Evolutionary conservation across 495 filamentous ascomycete genomes (phyloP), one percentile per base, ranked within the genome.

Genomic region (Xylaria nigripes): DNA sequence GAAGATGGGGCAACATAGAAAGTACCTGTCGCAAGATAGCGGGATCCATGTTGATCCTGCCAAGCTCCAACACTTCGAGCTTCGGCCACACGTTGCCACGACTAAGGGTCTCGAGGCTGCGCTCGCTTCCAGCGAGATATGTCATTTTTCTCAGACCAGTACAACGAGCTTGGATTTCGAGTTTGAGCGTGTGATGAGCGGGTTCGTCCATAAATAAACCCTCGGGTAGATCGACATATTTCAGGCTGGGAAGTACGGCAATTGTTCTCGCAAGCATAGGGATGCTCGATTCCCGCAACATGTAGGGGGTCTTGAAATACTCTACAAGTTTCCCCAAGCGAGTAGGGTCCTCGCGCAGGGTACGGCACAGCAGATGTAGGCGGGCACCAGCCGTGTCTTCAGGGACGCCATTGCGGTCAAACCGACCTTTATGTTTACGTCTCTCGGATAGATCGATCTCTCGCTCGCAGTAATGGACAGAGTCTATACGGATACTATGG

Each of bases 231-330:
- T 98, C 93, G 56, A 96, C 85, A 67, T 92, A 96, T 63, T 81
- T 86, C 3, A 97, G 76, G 56, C 90, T 86, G 18, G 88, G 87
- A n/a, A 87, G 72, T 0, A 93, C 86, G 30, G 87, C 88, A 34
- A 96, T 84, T 19, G 86, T 88, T 41, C 89, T 81, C 15, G 93
- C 93, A 48, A 96, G 80, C 53, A 89, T 86, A 32, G 86, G 76
- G 67, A 90, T 90, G 72, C 80, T 86, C 6, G 86, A 85, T 70
- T 96, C 92, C 41, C 93, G 83, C 43, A 89, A 85, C 93, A 96
- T 96, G 68, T 96, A 97, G n/a, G 93, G 88, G 61, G 87, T 85
- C 71, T 95, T 92, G 50, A 98, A 72, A 51, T 84, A 87, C 55
- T 85, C 71, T 10, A 96, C 87, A 23, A 78, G 72, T 5, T 71